Conservation (phyloP, 257 asterid species). For the Phtheirospermum japonicum region DNA sequence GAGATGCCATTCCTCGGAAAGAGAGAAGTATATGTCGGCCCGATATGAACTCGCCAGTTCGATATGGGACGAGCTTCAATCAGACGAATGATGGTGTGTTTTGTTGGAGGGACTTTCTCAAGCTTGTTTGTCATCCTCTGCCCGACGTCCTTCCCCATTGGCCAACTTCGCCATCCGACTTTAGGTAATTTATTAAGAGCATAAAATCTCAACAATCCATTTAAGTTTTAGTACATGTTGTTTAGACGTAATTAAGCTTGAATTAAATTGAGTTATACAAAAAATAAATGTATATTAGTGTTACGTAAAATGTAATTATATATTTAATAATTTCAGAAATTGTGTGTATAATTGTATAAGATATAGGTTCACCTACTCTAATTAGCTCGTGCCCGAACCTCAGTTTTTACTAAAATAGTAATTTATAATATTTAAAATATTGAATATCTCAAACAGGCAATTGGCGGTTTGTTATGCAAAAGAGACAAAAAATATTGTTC, state of each 20-base stretch:
- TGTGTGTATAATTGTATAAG: too few relatives aligned
- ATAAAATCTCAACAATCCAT: too few relatives aligned
- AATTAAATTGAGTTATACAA: too few relatives aligned
- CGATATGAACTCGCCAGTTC: slow-evolving; percentile 53
- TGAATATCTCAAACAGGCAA: slow-evolving; percentile 40
- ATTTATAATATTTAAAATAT: too few relatives aligned
- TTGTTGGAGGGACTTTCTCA: slow-evolving; percentile 92
- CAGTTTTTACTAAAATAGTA: too few relatives aligned
- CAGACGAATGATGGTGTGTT: slow-evolving; percentile 75
- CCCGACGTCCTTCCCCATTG: slow-evolving; percentile 61
- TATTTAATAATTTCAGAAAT: too few relatives aligned
- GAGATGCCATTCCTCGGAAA: slow-evolving; percentile 62
- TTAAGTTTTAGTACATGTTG: too few relatives aligned
- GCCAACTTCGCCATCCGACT: slow-evolving; percentile 82
- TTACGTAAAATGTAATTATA: too few relatives aligned
- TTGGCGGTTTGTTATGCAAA: slow-evolving; percentile 46
- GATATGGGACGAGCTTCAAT: slow-evolving; percentile 93
- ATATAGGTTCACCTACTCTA: too few relatives aligned
- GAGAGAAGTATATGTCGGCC: slow-evolving; percentile 83
- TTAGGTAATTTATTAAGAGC: slow-evolving; percentile 42
- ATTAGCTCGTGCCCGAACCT: too few relatives aligned
- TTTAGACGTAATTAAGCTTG: too few relatives aligned
- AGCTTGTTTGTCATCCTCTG: slow-evolving; percentile 61
- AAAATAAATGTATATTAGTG: too few relatives aligned
- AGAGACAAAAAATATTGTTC: slow-evolving; percentile 58